Conservation (phyloP, 441 rosid species). For the Geranium incanum region DNA sequence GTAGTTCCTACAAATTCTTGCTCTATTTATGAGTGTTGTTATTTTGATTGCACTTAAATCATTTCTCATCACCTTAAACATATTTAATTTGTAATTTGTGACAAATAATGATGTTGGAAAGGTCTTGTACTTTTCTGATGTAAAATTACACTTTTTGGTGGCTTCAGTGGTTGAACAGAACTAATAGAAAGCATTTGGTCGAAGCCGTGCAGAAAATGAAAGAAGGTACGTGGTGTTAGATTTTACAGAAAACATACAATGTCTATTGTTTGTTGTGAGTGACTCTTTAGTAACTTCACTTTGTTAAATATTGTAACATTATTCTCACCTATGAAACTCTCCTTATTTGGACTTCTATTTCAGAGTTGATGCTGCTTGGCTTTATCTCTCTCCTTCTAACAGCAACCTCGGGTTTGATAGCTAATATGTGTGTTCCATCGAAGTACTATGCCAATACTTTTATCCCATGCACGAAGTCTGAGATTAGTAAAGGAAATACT, state of each 20-base stretch:
- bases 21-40: background rate
- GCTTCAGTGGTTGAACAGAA: background rate
- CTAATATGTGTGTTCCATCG: constrained; percentile 74
- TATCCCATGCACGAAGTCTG: constrained; percentile 61
- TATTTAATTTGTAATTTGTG: background rate
- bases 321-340: constrained; percentile 14
- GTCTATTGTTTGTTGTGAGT: background rate
- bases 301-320: constrained; percentile 1
- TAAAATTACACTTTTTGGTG: background rate
- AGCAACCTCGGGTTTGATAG: constrained; percentile 64
- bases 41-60: background rate
- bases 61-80: background rate
- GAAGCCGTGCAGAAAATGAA: background rate
- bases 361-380: constrained; percentile 97
- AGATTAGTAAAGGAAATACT: constrained; percentile 43
- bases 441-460: constrained; percentile 62
- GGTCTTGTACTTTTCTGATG: constrained; percentile 9
- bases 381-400: constrained; percentile 86
- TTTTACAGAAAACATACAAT: background rate
- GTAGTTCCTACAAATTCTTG: background rate
- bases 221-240: background rate
- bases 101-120: background rate
- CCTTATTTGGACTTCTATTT: constrained; percentile 16
- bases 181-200: background rate
- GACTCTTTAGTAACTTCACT: constrained; percentile 3